Evolutionary conservation across 2,329 filamentous ascomycete genomes (phyloP), one percentile per base, ranked within the genome.

Genomic region (Emmonsiellopsis sp.): DNA sequence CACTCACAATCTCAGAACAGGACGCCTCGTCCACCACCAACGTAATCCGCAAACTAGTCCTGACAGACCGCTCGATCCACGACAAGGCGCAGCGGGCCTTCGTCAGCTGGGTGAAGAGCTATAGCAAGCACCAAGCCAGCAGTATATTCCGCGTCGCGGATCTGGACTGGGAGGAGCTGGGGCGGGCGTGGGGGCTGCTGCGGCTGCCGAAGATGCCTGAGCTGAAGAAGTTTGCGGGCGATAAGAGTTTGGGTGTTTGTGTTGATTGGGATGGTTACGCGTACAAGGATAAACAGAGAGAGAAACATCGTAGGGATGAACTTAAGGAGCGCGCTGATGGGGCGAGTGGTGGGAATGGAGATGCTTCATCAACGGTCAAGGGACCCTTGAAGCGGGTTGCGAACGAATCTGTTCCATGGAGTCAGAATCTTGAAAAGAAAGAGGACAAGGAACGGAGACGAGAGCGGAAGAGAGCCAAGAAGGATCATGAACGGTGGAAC

Each of bases 131-230:
- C 64, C 84, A 91, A 60, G 90, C 92, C 1, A 85, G 83, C 55
- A 94, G 89, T 63, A 97, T 98, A 60, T 98, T 98, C 75, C 83
- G 87, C 9, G 75, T 89, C 2, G 69, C 77, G 2, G 89, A 94
- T 62, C 77, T 96, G 13, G 85, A 95, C 67, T 98, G 93, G 93
- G 73, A 79, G 5, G 86, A 90, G 51, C 77, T 93, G 0, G 92
- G 84, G 0, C 77, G 82, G 52, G 87, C 86, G 0, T 98, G 92
- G 88, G 93, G 88, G 1, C 76, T 98, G 0, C 76, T 96, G 2
- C 84, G 84, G 49, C 77, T 97, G 58, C 93, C 93, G 3, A 89
- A 87, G 65, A 98, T 98, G 93, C 92, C 93, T 0, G 93, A 98
- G 68, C 73, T 88, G 51, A 86, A 84, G 62, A 80, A 76, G 0